phyloP scores from a whole-genome alignment of 495 filamentous ascomycete species.

The Chaetomium fimeti region DNA sequence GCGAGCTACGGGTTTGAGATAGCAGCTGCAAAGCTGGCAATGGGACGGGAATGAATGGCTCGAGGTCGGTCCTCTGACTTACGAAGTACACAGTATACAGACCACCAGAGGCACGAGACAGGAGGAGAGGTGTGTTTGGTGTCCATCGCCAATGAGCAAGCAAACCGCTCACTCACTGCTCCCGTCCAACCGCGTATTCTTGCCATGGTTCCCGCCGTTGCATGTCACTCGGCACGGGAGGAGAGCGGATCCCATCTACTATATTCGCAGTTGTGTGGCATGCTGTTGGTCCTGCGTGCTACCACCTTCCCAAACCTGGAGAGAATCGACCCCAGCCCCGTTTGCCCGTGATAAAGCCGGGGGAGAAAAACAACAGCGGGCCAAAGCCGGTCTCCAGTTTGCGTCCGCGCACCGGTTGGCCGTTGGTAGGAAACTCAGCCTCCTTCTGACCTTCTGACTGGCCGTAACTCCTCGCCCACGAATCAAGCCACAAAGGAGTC shows the following conservation, averaged over 20 bases:
- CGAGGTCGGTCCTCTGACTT: no score
- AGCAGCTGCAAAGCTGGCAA: background rate
- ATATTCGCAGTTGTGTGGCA: background rate
- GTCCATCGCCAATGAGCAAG: background rate
- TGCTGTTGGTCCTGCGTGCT: conserved; percentile 11
- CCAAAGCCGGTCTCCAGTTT: background rate
- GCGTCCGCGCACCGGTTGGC: background rate
- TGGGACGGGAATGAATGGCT: no score
- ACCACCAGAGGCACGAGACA: background rate
- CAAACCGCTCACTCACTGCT: background rate
- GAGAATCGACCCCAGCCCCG: background rate
- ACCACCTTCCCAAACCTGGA: conserved; percentile 11
- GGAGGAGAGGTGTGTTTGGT: background rate
- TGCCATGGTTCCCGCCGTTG: background rate
- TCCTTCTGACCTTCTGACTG: no score
- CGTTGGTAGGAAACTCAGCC: no score
- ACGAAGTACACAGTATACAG: no score
- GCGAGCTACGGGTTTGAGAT: background rate
- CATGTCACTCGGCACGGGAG: conserved; percentile 10
- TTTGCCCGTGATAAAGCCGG: conserved; percentile 7
- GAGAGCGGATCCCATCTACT: background rate
- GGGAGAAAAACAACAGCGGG: background rate
- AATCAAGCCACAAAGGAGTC: background rate
- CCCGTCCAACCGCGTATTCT: background rate
- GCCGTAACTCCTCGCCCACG: no score